These are phyloP conservation scores for Amborella trichopoda DNA, from an alignment of 164 flowering plant species.

Conservation along the genomic window DNA sequence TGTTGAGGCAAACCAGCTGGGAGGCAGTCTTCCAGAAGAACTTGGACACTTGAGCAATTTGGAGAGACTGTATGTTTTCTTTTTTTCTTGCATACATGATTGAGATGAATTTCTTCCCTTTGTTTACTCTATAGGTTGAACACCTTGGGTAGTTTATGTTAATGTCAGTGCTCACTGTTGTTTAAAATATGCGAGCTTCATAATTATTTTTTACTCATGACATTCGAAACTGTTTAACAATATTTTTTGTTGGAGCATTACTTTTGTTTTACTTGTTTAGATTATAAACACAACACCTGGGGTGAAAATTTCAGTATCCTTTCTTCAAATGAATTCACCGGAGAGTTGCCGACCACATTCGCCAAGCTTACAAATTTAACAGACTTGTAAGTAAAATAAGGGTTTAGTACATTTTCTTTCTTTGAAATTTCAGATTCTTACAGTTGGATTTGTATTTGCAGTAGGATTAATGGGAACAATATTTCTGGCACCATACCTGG, in stretches of 20 bases:
- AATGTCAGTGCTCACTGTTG: neutral
- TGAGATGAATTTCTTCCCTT: neutral
- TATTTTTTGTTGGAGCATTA: neutral
- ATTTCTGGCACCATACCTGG: constrained; percentile 64
- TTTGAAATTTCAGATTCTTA: neutral
- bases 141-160: neutral
- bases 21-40: constrained; percentile 17
- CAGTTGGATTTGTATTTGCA: constrained; percentile 20
- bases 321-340: constrained; percentile 60
- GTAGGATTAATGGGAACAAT: constrained; percentile 55
- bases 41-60: constrained; percentile 15
- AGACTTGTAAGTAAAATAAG: constrained; percentile 47
- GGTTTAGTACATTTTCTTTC: neutral
- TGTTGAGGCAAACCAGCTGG: constrained; percentile 16
- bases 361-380: constrained; percentile 35
- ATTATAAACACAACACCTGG: neutral
- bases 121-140: neutral
- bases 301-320: constrained; percentile 36
- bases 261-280: neutral
- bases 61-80: constrained; percentile 13
- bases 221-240: neutral
- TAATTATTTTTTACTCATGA: neutral
- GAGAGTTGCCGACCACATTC: constrained; percentile 44
- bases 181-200: neutral
- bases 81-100: neutral